phyloP scores from a whole-genome alignment of 257 asterid species.

The Rubia yunnanensis region DNA sequence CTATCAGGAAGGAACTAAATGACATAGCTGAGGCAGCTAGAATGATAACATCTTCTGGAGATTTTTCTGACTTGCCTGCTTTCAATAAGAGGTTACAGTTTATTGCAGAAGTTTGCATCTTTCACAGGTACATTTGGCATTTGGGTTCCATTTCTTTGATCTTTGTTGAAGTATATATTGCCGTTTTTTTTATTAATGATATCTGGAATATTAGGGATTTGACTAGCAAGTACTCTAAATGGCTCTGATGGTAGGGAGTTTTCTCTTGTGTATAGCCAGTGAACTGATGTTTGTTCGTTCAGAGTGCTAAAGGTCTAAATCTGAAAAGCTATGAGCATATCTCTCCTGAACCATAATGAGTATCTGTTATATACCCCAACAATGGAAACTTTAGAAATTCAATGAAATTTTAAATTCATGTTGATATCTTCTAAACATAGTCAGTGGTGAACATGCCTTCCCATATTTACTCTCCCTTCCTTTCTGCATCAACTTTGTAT shows the following conservation, averaged over 20 bases:
- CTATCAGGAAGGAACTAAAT: constrained; percentile 74
- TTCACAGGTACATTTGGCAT: constrained; percentile 59
- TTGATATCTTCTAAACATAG: background rate
- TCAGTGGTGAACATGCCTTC: background rate
- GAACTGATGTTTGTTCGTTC: background rate
- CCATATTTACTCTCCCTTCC: background rate
- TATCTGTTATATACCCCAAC: background rate
- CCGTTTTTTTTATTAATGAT: background rate
- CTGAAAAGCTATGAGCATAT: background rate
- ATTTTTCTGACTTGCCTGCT: constrained; percentile 72
- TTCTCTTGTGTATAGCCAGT: background rate
- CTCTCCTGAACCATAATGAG: background rate
- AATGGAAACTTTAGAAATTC: background rate
- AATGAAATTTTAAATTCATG: background rate
- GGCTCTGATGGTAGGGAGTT: background rate
- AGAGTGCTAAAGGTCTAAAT: background rate
- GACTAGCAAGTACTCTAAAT: background rate
- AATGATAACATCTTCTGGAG: constrained; percentile 67
- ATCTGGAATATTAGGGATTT: background rate
- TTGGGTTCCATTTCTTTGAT: background rate
- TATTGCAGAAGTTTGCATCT: constrained; percentile 96
- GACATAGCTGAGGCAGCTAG: constrained; percentile 89
- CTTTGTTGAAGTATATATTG: background rate
- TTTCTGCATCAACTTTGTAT: background rate
- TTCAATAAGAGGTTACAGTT: constrained; percentile 79